Percentiles rank a stretch among this genome's conserved stretches.
Conservation (phyloP, 768 basidiomycete species). For the Chalciporus chontae region DNA sequence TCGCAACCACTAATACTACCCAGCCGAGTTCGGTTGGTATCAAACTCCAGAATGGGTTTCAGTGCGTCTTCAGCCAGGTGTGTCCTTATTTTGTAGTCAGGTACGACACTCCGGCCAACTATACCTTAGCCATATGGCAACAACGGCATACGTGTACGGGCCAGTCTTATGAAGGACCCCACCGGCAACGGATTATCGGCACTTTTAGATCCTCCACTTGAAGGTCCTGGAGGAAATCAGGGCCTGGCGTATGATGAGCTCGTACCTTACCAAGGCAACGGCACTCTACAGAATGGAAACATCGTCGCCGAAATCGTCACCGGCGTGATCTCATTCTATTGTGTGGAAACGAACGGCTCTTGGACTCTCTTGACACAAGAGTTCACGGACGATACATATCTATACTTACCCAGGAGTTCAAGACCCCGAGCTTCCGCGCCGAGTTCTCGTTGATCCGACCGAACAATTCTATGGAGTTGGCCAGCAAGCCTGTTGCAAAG, state of each 20-base stretch:
- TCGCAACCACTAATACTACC: slow-evolving; percentile 17
- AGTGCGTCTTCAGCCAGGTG: slow-evolving; percentile 21
- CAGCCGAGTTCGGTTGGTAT: slow-evolving; percentile 26
- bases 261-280: not conserved
- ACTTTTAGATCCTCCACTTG: not conserved
- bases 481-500: slow-evolving; percentile 37
- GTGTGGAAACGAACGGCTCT: not conserved
- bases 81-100: no score
- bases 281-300: no score
- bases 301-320: no score
- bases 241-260: no score
- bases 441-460: slow-evolving; percentile 30
- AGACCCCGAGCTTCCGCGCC: slow-evolving; percentile 27
- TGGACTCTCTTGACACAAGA: slow-evolving; percentile 3
- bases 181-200: not conserved
- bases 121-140: not conserved
- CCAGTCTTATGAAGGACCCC: not conserved
- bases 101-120: no score
- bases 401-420: not conserved
- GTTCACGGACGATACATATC: slow-evolving; percentile 1
- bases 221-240: no score
- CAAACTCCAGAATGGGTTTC: slow-evolving; percentile 35
- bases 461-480: slow-evolving; percentile 37
- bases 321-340: not conserved
- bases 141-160: not conserved